These are phyloP conservation scores for Amanita pallidorosea DNA, from an alignment of 768 basidiomycete genomes.

Conservation along the genomic window DNA sequence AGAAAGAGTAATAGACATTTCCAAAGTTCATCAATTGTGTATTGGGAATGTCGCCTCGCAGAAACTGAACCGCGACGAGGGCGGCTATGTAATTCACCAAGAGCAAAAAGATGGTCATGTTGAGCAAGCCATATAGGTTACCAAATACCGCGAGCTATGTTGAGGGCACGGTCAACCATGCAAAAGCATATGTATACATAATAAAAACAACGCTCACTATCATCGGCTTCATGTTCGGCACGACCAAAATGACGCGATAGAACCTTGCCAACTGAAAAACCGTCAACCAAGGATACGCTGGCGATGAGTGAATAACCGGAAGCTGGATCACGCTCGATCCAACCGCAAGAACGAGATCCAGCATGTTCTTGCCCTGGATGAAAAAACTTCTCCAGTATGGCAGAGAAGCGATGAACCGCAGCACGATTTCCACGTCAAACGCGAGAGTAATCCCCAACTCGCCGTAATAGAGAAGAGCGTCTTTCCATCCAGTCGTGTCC, in stretches of 20 bases:
- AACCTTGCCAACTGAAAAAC: constrained; percentile 80
- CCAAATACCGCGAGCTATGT: constrained; percentile 84
- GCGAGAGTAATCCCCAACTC: constrained; percentile 73
- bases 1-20: constrained; percentile 74
- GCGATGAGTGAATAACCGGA: constrained; percentile 55
- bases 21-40: constrained; percentile 60
- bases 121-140: constrained; percentile 80
- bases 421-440: constrained; percentile 81
- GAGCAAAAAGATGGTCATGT: constrained; percentile 88
- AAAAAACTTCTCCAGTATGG: constrained; percentile 84
- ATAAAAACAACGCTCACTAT: constrained; percentile 39
- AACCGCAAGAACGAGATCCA: constrained; percentile 71
- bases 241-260: constrained; percentile 83
- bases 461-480: constrained; percentile 41
- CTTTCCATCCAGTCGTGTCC: constrained; percentile 34
- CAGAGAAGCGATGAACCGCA: constrained; percentile 59
- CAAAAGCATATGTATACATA: neutral
- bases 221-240: constrained; percentile 84
- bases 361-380: constrained; percentile 47
- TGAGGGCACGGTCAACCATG: neutral
- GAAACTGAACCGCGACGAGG: constrained; percentile 70
- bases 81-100: constrained; percentile 82
- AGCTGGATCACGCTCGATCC: constrained; percentile 76
- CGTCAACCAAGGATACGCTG: constrained; percentile 81
- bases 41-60: constrained; percentile 68